Base-by-base conservation (phyloP, 257 asterid species). In the Nicotiana attenuata region DNA sequence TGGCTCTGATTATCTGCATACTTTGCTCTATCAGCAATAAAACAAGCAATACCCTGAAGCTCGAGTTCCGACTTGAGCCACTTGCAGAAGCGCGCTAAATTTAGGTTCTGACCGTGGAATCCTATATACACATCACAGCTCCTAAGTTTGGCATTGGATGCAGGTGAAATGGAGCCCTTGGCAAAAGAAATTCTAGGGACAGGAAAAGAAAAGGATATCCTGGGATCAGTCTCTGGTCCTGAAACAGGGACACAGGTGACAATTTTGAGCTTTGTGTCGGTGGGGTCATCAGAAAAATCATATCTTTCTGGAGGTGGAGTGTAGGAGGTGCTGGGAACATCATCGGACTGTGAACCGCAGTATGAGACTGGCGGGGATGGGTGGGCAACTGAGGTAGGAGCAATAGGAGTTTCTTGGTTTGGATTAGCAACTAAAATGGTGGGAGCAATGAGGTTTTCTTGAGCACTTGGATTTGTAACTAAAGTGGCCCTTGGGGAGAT, bases 11-110 rank as follows among this genome's bases (percentile, higher is more conserved):
- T 91, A 59, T 92, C 97, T 3, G 88, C 88, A 50, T 93, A 94
- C 20, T 90, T 92, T 1, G 95, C 93, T 65, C 98, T 88, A 75
- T 94, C 97, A 5, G 97, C 97, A 11, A 91, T 90, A 64, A 94
- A 94, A 41, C 96, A 92, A 63, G 98, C 97, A 76, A 94, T 93
- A 10, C 98, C 98, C 81, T 92, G 98, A 47, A 90, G 85, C 91
- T 94, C 98, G 15, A 94, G 93, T 91, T 94, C 96, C 10, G 97
- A 93, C 81, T 93, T 94, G 1, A 94, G 90, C 98, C 98, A 94
- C 82, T 89, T 95, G 88, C 98, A 93, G 89, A 93, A 90, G 73
- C 95, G 83, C 4, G 85, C 82, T 81, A 93, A 78, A 84, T 89
- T 94, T 15, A 93, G 95, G 84, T 88, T 93, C 75, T 86, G 90